Percentiles rank a stretch among this genome's conserved stretches.
These are phyloP conservation scores for Podila clonocystis DNA, from an alignment of 192 early-diverging fungal genomes.

Conservation along the genomic window DNA sequence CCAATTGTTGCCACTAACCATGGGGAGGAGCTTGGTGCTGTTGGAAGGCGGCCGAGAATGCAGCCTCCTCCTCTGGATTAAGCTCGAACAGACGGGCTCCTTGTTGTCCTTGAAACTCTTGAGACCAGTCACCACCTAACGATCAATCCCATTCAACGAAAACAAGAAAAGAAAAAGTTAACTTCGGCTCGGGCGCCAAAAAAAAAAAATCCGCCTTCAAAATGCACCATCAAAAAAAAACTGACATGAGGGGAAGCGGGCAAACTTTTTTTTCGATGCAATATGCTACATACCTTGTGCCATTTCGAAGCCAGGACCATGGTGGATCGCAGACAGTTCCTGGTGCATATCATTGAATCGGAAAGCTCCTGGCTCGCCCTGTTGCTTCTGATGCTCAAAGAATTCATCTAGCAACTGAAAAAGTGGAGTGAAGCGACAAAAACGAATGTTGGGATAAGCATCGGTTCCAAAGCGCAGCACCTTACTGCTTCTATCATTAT, in stretches of 20 bases:
- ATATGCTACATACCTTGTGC: conserved; percentile 23
- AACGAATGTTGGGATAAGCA: too few relatives aligned
- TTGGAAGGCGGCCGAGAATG: conserved; percentile 58
- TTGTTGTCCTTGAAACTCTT: conserved; percentile 51
- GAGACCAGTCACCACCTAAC: conserved; percentile 51
- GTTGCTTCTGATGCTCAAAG: conserved; percentile 45
- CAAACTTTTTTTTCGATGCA: neutral
- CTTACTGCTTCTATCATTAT: too few relatives aligned
- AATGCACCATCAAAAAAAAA: neutral
- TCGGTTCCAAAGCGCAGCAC: too few relatives aligned
- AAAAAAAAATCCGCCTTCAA: neutral
- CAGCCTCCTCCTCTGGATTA: conserved; percentile 58
- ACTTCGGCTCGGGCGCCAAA: neutral
- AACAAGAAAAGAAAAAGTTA: neutral
- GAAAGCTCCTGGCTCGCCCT: conserved; percentile 32
- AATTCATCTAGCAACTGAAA: conserved; percentile 41
- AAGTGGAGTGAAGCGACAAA: neutral
- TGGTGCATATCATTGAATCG: conserved; percentile 44
- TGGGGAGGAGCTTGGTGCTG: conserved; percentile 46
- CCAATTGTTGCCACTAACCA: conserved; percentile 1
- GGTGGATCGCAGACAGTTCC: conserved; percentile 44
- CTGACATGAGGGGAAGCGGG: neutral
- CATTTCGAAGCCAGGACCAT: conserved; percentile 33
- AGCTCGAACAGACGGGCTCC: conserved; percentile 59
- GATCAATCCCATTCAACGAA: neutral